Evolutionary conservation across 2,329 filamentous ascomycete genomes (phyloP), one percentile per base, ranked within the genome.

Genomic region (Cladosporium sp.): DNA sequence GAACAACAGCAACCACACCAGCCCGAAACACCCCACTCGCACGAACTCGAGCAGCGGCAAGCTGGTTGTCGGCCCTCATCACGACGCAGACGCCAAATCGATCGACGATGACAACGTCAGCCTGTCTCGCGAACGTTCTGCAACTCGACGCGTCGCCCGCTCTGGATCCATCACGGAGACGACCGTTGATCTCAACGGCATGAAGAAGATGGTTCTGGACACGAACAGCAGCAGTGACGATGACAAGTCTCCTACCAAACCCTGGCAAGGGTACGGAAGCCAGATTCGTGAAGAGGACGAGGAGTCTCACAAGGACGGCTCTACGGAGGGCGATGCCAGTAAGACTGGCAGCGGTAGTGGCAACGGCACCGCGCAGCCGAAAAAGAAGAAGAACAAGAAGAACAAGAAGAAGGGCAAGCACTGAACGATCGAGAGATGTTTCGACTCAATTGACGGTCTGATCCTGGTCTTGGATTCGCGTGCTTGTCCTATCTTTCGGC

Each of bases 111-210:
- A 70, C 28, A 63, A 69, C 14, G 70, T 70, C 67, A 66, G 71
- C 65, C 69, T 69, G 65, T 75, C 70, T 63, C 67, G 74, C 69
- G 72, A 77, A 69, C 79, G 79, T 36, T 81, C 84, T 10, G 81
- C 83, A 64, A 63, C 54, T 30, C 67, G 71, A 10, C 70, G 73
- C 16, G 66, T 70, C 5, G 88, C 88, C 6, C 84, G 90, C 65
- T 91, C 88, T 70, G 91, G 91, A 30, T 91, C 89, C 74, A 92
- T 93, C 71, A 92, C 90, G 0, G 90, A 93, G 77, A 91, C 90
- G 67, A 81, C 91, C n/a, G 81, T 93, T 64, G 89, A 93, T 72
- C 82, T 89, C 2, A 87, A 89, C 64, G 91, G 91, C 2, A 84
- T 93, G 61, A 86, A 87, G 68, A 94, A 94, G 78, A 86, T 92